Percentiles rank a stretch among this genome's conserved stretches.
Evolutionary conservation across 768 basidiomycete species (phyloP).

Genomic region (Xerocomellus chrysenteron): DNA sequence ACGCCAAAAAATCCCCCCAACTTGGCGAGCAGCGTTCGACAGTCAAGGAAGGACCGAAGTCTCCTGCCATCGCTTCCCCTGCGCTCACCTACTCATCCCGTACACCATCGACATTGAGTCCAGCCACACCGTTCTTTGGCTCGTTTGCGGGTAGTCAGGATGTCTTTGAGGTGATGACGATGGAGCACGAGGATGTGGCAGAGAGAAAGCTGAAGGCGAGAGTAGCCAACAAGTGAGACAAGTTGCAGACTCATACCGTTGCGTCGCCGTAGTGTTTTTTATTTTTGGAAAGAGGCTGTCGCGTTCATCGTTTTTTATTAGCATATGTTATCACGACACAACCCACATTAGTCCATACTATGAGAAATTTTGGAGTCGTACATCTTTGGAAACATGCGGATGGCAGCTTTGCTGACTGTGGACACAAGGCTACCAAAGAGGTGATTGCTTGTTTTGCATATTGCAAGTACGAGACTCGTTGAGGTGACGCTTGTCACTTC

Average conservation of each 20-base stretch:
- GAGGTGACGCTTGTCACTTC: too few species aligned
- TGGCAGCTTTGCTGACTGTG: too few species aligned
- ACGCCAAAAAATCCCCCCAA: constrained; percentile 13
- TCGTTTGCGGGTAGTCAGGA: constrained; percentile 43
- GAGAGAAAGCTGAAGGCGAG: constrained; percentile 28
- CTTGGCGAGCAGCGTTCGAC: constrained; percentile 14
- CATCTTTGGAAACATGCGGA: background rate
- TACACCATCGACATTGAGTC: constrained; percentile 66
- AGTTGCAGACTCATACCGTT: background rate
- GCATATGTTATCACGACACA: constrained; percentile 1
- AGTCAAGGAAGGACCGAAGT: constrained; percentile 35
- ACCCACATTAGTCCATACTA: constrained; percentile 1
- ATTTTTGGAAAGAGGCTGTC: constrained; percentile 13
- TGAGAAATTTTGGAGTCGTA: background rate
- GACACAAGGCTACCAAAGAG: too few species aligned
- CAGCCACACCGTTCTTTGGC: constrained; percentile 69
- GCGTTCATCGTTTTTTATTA: constrained; percentile 3
- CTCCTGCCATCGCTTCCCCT: constrained; percentile 62
- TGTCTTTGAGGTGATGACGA: constrained; percentile 27
- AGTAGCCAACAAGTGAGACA: constrained; percentile 14
- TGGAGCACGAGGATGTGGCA: constrained; percentile 20
- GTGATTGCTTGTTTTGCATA: too few species aligned
- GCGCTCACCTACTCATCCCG: constrained; percentile 66
- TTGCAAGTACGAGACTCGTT: too few species aligned
- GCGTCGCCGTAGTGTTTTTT: background rate